phyloP scores from a whole-genome alignment of 331 rosid species.

The Pyracantha coccinea region DNA sequence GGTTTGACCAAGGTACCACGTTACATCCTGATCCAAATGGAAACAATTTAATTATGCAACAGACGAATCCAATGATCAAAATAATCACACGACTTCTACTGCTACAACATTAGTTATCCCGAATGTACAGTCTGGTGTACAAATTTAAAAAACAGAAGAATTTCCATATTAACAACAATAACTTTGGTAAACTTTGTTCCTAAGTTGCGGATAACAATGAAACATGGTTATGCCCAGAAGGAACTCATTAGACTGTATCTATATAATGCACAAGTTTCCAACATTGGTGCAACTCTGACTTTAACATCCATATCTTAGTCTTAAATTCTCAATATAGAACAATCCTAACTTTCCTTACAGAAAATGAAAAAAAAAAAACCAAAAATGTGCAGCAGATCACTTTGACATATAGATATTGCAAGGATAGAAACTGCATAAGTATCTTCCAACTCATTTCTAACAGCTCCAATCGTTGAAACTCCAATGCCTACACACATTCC shows the following conservation, averaged over 20 bases:
- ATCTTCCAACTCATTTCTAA: neutral
- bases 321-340: neutral
- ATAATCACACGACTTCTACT: neutral
- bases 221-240: neutral
- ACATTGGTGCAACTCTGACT: neutral
- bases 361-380: too few species aligned
- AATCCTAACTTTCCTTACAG: neutral
- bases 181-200: neutral
- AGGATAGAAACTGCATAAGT: neutral
- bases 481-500: neutral
- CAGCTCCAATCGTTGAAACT: neutral
- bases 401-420: neutral
- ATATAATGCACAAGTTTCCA: neutral
- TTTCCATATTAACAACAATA: neutral
- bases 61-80: neutral
- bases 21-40: neutral
- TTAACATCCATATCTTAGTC: neutral
- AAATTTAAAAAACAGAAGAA: neutral
- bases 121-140: too few species aligned
- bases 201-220: neutral
- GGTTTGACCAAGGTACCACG: neutral
- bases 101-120: neutral
- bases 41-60: neutral
- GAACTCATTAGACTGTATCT: neutral
- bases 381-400: neutral